phyloP scores from a whole-genome alignment of 768 basidiomycete species.

The Pholiota molesta region DNA sequence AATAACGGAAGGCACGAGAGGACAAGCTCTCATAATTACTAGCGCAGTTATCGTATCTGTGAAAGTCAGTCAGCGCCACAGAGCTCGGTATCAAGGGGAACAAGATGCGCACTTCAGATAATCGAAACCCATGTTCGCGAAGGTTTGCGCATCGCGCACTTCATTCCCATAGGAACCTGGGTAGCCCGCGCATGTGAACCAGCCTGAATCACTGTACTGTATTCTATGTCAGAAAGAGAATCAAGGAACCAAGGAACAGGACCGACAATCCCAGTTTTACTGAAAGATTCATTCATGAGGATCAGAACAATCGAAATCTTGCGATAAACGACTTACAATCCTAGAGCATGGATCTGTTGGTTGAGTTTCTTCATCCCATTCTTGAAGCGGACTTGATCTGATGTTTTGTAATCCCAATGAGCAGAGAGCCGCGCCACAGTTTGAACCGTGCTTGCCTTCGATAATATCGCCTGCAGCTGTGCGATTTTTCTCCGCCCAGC shows the following conservation, averaged over 20 bases:
- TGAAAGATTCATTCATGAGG: slow-evolving; percentile 11
- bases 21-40: slow-evolving; percentile 5
- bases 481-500: slow-evolving; percentile 61
- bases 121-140: slow-evolving; percentile 69
- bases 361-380: slow-evolving; percentile 60
- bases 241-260: neutral
- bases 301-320: neutral
- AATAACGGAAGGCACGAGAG: neutral
- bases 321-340: slow-evolving; percentile 45
- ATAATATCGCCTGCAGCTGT: slow-evolving; percentile 53
- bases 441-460: slow-evolving; percentile 39
- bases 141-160: slow-evolving; percentile 53
- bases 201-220: slow-evolving; percentile 64
- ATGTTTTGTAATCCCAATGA: neutral
- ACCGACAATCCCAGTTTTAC: slow-evolving; percentile 47
- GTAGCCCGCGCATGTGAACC: slow-evolving; percentile 69
- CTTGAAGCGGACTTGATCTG: slow-evolving; percentile 56
- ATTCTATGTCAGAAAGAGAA: slow-evolving; percentile 3
- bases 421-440: neutral
- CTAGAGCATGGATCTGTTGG: slow-evolving; percentile 56
- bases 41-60: slow-evolving; percentile 22
- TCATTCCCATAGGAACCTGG: slow-evolving; percentile 69
- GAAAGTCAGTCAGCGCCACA: neutral
- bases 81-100: neutral
- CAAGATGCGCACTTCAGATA: slow-evolving; percentile 54